Percentiles rank a stretch among this genome's conserved stretches.
Conservation (phyloP, 1,139 yeast species). For the Zygosaccharomyces pseudobailii region DNA sequence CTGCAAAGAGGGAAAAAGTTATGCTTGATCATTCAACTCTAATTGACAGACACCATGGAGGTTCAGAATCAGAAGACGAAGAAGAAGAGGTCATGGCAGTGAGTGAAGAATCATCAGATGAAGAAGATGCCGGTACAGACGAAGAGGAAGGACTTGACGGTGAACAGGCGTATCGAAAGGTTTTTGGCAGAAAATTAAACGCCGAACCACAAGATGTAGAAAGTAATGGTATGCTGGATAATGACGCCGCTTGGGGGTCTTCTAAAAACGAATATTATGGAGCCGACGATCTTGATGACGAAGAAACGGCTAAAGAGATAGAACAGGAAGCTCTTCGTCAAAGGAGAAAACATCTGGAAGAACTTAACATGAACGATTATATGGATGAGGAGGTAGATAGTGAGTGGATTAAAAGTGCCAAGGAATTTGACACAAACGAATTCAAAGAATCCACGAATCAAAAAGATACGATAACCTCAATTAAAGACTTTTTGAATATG, state of each 20-base stretch:
- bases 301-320: constrained; percentile 71
- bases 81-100: constrained; percentile 47
- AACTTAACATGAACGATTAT: constrained; percentile 75
- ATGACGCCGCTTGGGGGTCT: constrained; percentile 76
- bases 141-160: constrained; percentile 45
- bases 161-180: constrained; percentile 40
- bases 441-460: constrained; percentile 38
- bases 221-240: constrained; percentile 48
- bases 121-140: constrained; percentile 44
- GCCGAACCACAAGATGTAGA: constrained; percentile 38
- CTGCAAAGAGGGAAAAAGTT: constrained; percentile 58
- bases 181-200: constrained; percentile 35
- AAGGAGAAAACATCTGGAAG: constrained; percentile 80
- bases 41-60: constrained; percentile 29
- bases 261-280: constrained; percentile 72
- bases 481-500: constrained; percentile 34
- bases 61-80: constrained; percentile 25
- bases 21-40: constrained; percentile 56
- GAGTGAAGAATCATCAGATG: constrained; percentile 27
- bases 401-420: constrained; percentile 55
- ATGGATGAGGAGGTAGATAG: constrained; percentile 77
- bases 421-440: constrained; percentile 37
- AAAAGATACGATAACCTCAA: constrained; percentile 26
- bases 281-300: constrained; percentile 72
- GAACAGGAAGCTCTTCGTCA: constrained; percentile 86